phyloP scores from a whole-genome alignment of 1,284 basidiomycete species.

The Trichosporon sp. region DNA sequence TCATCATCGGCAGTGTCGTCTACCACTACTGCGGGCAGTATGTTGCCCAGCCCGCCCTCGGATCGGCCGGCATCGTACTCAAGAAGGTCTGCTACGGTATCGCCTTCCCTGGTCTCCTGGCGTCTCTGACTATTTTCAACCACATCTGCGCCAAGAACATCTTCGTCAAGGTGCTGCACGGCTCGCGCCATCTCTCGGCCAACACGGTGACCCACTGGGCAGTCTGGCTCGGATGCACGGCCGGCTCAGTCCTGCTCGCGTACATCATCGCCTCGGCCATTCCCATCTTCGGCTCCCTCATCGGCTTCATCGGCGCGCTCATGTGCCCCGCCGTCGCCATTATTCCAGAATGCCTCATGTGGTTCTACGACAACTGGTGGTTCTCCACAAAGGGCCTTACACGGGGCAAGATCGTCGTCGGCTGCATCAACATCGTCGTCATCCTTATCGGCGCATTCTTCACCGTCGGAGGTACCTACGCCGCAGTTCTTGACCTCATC shows the following conservation, averaged over 20 bases:
- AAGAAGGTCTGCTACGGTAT: slow-evolving; percentile 43
- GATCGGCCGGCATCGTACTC: slow-evolving; percentile 24
- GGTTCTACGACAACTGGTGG: slow-evolving; percentile 27
- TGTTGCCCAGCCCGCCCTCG: slow-evolving; percentile 33
- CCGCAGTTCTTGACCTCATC: slow-evolving; percentile 25
- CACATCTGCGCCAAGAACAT: slow-evolving; percentile 23
- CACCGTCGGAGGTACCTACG: slow-evolving; percentile 32
- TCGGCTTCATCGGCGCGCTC: slow-evolving; percentile 30
- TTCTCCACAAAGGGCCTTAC: slow-evolving; percentile 9
- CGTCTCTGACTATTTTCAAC: slow-evolving; percentile 13
- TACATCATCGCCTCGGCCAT: slow-evolving; percentile 26
- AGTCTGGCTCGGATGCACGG: slow-evolving; percentile 31
- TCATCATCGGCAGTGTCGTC: slow-evolving; percentile 27
- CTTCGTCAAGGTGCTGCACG: slow-evolving; percentile 37
- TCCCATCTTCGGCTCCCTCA: slow-evolving; percentile 25
- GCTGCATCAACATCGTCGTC: slow-evolving; percentile 26
- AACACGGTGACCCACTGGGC: slow-evolving; percentile 33
- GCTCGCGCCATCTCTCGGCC: slow-evolving; percentile 30
- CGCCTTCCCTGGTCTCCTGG: slow-evolving; percentile 35
- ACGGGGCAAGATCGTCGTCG: slow-evolving; percentile 12
- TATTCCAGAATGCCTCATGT: slow-evolving; percentile 29
- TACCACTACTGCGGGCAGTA: slow-evolving; percentile 30
- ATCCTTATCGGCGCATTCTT: slow-evolving; percentile 24
- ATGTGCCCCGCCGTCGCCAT: slow-evolving; percentile 20
- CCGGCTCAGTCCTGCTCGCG: slow-evolving; percentile 18